Evolutionary conservation across 2,329 filamentous ascomycete genomes (phyloP).

Genomic region (Allantophomopsis lycopodina): DNA sequence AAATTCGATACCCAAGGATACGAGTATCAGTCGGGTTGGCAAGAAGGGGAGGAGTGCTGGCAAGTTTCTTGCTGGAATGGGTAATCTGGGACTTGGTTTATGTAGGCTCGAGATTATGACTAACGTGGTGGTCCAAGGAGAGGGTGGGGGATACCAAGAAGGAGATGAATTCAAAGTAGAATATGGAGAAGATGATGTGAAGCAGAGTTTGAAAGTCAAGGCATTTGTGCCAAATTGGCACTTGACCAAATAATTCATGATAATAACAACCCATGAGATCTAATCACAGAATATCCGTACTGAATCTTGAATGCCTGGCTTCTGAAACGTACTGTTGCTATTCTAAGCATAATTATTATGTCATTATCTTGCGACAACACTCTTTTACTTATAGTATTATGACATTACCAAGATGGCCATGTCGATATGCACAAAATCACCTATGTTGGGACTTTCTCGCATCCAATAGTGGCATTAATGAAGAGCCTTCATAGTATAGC

Average conservation of each 20-base stretch:
- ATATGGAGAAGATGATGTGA: conserved; percentile 23
- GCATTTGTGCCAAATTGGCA: conserved; percentile 77
- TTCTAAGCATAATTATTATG: too few species aligned
- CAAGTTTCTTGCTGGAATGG: conserved; percentile 66
- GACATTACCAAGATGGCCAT: too few species aligned
- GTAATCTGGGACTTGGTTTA: conserved; percentile 76
- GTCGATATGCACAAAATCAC: too few species aligned
- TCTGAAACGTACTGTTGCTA: too few species aligned
- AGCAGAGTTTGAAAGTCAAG: conserved; percentile 41
- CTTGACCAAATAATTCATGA: conserved; percentile 9
- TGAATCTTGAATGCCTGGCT: too few species aligned
- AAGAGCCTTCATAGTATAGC: too few species aligned
- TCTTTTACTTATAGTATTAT: too few species aligned
- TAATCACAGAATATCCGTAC: too few species aligned
- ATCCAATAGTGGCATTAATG: too few species aligned
- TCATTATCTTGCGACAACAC: too few species aligned
- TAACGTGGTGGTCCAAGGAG: conserved; percentile 56
- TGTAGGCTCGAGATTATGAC: conserved; percentile 90
- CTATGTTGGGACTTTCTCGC: too few species aligned
- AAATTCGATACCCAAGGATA: conserved; percentile 25
- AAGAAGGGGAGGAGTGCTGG: conserved; percentile 60
- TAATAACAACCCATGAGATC: too few species aligned
- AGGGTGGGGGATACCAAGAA: conserved; percentile 33
- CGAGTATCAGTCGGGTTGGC: conserved; percentile 34
- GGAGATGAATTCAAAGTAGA: conserved; percentile 32